Evolutionary conservation across 2,329 filamentous ascomycete species (phyloP), one percentile per base, ranked within the genome.

Genomic region (Calonectria crousiana): DNA sequence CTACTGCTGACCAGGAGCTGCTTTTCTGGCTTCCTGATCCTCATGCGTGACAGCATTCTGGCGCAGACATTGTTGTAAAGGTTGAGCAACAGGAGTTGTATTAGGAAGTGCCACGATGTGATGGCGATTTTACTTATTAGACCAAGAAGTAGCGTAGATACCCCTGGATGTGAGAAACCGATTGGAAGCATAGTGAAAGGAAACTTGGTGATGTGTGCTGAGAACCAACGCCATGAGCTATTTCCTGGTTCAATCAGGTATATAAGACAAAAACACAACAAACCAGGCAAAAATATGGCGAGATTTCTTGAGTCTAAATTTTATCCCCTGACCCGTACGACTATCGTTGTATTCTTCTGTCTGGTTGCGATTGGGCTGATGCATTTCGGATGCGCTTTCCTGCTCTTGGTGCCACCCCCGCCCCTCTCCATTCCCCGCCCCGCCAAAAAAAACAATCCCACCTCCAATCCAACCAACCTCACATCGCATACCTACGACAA

Each of bases 1-100:
- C 95, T 11, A 97, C 93, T 56, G 97, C 95, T 4, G 96, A 98
- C 80, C 93, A 93, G 81, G 95, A 98, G 69, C 87, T 95, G 74
- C 85, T 95, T 26, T 95, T 96, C 79, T 96, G 94, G 94, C 84
- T 95, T 44, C 94, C 94, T 1, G 93, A 95, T 82, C 90, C 92
- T 53, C 88, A 90, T 79, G 85, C 86, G 10, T 91, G 84, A 82
- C 75, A 64, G 26, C 34, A 2, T 9, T 16, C n/a, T 41, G 6
- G 56, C 34, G 3, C 28, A 41, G 36, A 8, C 5, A 62, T 18
- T 6, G 23, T 38, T 62, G 36, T 0, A 14, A 28, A 28, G 34
- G 23, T 62, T 62, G 56, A 34, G 38, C 18, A 41, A 30, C 34
- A 23, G 28, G 38, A 18, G 20, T 13, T 47, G 14, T 14, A 32